Base-by-base conservation (phyloP, 768 basidiomycete genomes). In the Tylopilus balloui region DNA sequence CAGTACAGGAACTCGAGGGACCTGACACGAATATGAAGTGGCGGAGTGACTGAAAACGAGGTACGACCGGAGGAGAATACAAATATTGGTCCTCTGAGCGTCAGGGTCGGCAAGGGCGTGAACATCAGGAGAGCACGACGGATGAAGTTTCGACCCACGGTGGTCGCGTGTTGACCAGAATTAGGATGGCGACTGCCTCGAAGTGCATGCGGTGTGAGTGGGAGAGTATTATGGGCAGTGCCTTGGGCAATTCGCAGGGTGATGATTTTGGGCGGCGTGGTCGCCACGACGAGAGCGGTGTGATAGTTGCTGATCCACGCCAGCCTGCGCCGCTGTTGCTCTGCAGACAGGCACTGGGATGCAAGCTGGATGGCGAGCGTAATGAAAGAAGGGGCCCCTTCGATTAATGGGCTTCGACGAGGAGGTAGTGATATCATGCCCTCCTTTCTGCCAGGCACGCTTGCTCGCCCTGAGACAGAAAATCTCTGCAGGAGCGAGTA, bases 251-350 rank as follows among this genome's bases (percentile, higher is more conserved):
- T 34, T 34, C 34, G 34, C 34, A 34, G n/a, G 34, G 34, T 34
- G n/a, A n/a, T n/a, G n/a, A n/a, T 32, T 2, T n/a, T 32, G 32
- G n/a, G n/a, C n/a, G n/a, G n/a, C 11, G 37, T 40, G 37, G 15
- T 31, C 25, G 14, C 48, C 25, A 41, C 36, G 47, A 45, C 21
- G 41, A 41, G n/a, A 24, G 15, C 1, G 29, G 28, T n/a, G 20
- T 23, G n/a, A n/a, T n/a, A n/a, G n/a, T n/a, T n/a, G n/a, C 9
- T 56, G 56, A 57, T 59, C 52, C 58, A 51, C 35, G 53, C 45
- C 29, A 45, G 51, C 45, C 29, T n/a, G 24, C 4, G 24, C n/a
- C n/a, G n/a, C n/a, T n/a, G n/a, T n/a, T n/a, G 24, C 24, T 25
- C 6, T 27, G 27, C 27, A 27, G 2, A 27, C 32, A 34, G 34